Evolutionary conservation across 495 filamentous ascomycete species (phyloP), one percentile per base, ranked within the genome.

Genomic region (Margaritispora aquatica): DNA sequence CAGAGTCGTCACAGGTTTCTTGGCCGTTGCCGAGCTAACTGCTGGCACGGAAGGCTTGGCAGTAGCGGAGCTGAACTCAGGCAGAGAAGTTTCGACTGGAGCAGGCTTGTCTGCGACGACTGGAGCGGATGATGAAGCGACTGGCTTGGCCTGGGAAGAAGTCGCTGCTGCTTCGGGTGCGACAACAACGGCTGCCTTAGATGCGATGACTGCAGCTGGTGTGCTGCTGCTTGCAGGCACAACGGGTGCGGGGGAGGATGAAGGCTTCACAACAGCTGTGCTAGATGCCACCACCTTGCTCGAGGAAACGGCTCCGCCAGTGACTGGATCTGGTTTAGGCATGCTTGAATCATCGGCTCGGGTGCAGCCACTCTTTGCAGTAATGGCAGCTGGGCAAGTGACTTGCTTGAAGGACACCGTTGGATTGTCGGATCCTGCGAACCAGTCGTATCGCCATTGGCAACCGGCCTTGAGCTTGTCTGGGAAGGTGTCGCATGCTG

Each of bases 401-500:
- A 66, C 60, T 38, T 66, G 59, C 26, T 73, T 67, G 72, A 80
- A 87, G 44, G 62, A 69, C 53, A 87, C 77, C 34, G 62, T 63
- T 31, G 84, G 84, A 72, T 88, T 87, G 69, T 86, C 82, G 29
- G 82, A 75, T 51, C 76, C 75, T 59, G 69, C 54, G 69, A 87
- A 86, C 81, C 82, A 88, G 71, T 85, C 84, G 70, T 84, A 88
- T 57, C 84, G 81, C 78, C 81, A 88, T 68, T 82, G 74, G 73
- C 84, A 87, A n/a, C 85, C 84, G 2, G 70, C 71, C 71, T 83
- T 80, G 51, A 88, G 75, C 23, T 72, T 73, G 22, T 57, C 70
- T 3, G 83, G 83, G 72, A 87, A 83, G 26, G 64, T 36, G 60
- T 77, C 71, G 72, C 85, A 87, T 11, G 76, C 75, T 44, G 69